Base-by-base conservation (phyloP, 2,329 filamentous ascomycete genomes). In the Akanthomyces muscarius region DNA sequence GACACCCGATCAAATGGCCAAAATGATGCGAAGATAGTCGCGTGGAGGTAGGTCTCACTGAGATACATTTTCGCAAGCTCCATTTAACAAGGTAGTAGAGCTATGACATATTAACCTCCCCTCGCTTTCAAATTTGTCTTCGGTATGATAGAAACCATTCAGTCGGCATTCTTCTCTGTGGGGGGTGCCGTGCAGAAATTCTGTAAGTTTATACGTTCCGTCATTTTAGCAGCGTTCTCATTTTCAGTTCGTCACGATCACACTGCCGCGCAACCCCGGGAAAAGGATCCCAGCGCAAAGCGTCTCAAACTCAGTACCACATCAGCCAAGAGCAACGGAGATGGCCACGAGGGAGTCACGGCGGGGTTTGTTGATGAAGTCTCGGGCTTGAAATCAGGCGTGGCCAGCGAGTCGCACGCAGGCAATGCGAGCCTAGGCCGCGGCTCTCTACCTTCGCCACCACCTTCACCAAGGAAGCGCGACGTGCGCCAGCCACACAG, bases 101-200 rank as follows among this genome's bases (percentile, higher is more conserved):
- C 25, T 44, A 56, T 50, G 45, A 21, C 33, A 56, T 36, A 7
- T 36, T 50, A 36, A 25, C 13, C 28, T 30, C 28, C 52, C 45
- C n/a, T 42, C 44, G 33, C 60, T 33, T 14, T 50, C 16, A 38
- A 42, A 23, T 47, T 36, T 51, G 21, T 41, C 56, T 55, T 33
- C 33, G 44, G 52, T 21, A 62, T 62, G 60, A 56, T 62, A 56
- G 41, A 25, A n/a, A 62, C 28, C 13, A 25, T 62, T 56, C 60
- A 52, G 21, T 62, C 60, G 60, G 60, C 44, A 50, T 25, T 55
- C 48, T 53, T 50, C 25, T 53, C 48, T 5, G 28, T 61, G 21
- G 60, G 53, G 28, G 52, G 36, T 38, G 52, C 52, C 60, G 60
- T 62, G 5, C 16, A 55, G 14, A 62, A 44, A 33, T 13, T 62